These are phyloP conservation scores for Citrullus colocynthis DNA, from an alignment of 306 rosid species.

Conservation along the genomic window DNA sequence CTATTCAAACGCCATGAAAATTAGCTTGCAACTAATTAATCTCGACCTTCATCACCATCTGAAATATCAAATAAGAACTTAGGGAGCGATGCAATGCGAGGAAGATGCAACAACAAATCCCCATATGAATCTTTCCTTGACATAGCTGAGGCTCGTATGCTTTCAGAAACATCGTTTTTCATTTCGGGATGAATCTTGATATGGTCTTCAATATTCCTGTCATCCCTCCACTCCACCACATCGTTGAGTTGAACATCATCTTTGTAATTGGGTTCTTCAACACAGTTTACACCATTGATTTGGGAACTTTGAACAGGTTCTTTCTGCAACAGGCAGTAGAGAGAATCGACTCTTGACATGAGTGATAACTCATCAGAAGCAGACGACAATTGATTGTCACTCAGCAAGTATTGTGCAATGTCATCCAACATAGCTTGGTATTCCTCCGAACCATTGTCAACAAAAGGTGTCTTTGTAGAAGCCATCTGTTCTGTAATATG, in stretches of 20 bases:
- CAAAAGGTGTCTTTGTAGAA: conserved; percentile 30
- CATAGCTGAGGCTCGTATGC: conserved; percentile 40
- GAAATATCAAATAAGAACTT: conserved; percentile 62
- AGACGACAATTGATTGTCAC: conserved; percentile 41
- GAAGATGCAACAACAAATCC: conserved; percentile 65
- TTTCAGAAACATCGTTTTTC: conserved; percentile 11
- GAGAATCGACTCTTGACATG: conserved; percentile 82
- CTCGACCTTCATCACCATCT: conserved; percentile 34
- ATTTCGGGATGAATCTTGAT: conserved; percentile 24
- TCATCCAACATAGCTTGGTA: conserved; percentile 47
- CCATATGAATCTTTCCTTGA: conserved; percentile 76
- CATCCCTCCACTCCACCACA: neutral
- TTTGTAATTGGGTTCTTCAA: conserved; percentile 19
- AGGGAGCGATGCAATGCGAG: conserved; percentile 59
- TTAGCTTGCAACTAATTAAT: conserved; percentile 9
- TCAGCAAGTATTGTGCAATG: conserved; percentile 52
- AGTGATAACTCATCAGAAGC: conserved; percentile 63
- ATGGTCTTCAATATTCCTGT: conserved; percentile 13
- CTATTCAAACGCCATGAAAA: neutral
- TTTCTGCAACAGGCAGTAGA: conserved; percentile 68
- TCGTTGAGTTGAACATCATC: conserved; percentile 12
- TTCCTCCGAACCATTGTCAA: conserved; percentile 28
- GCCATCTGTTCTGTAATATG: conserved; percentile 60
- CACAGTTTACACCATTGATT: conserved; percentile 10
- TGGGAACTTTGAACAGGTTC: conserved; percentile 38